These are phyloP conservation scores for Annona cherimola DNA, from an alignment of 164 flowering plant species.

Conservation along the genomic window DNA sequence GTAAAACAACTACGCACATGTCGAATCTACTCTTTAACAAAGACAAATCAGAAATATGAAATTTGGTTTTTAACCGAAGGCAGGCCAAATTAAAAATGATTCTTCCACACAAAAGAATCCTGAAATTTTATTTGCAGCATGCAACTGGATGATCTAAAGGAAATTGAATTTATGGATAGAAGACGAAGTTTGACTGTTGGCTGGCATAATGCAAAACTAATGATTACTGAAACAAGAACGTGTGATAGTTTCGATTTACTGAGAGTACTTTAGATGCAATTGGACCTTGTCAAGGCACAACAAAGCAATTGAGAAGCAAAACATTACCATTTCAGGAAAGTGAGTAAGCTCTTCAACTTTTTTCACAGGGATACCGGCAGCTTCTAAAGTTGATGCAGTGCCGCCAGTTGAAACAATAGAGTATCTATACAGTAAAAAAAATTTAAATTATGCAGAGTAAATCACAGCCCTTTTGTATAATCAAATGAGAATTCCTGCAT, in stretches of 20 bases:
- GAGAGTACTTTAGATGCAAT: not conserved
- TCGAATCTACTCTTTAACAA: not conserved
- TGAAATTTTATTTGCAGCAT: too few species aligned
- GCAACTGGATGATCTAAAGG: too few species aligned
- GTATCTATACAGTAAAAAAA: constrained; percentile 36
- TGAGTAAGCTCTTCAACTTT: constrained; percentile 86
- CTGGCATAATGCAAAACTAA: too few species aligned
- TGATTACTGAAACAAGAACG: too few species aligned
- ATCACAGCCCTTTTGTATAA: not conserved
- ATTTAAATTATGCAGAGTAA: not conserved
- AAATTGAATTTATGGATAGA: too few species aligned
- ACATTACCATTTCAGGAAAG: constrained; percentile 91
- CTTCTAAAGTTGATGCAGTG: constrained; percentile 79
- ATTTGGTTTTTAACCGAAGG: too few species aligned
- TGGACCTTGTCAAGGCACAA: not conserved
- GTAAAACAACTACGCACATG: not conserved
- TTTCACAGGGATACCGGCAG: constrained; percentile 74
- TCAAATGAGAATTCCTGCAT: not conserved
- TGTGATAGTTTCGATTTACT: too few species aligned
- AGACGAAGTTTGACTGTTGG: too few species aligned
- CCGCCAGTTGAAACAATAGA: constrained; percentile 98
- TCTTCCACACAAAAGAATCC: too few species aligned
- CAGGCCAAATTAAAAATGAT: too few species aligned
- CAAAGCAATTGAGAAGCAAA: not conserved
- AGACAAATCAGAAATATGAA: not conserved